Conservation (phyloP, 2,329 filamentous ascomycete species). For the Venturia nashicola region DNA sequence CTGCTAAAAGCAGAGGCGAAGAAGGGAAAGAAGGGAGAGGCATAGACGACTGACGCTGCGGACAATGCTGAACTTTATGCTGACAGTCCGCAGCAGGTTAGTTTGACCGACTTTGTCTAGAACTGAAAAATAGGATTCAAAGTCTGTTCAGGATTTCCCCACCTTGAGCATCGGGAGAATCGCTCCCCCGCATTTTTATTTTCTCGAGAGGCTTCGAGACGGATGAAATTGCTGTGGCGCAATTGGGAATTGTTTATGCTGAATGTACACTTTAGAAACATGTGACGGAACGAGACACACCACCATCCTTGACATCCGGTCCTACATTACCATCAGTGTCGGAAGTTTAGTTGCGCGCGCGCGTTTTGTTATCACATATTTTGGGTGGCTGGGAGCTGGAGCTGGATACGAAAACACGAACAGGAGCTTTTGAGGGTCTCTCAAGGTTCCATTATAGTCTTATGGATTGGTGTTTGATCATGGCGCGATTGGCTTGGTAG, state of each 20-base stretch:
- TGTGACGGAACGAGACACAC: neutral
- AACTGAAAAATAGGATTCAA: neutral
- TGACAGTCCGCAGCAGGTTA: neutral
- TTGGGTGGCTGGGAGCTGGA: neutral
- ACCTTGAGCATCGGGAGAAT: neutral
- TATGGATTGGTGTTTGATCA: neutral
- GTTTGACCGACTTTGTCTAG: neutral
- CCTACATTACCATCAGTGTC: neutral
- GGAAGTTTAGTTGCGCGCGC: neutral
- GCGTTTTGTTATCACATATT: neutral
- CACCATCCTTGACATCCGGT: neutral
- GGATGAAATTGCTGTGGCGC: neutral
- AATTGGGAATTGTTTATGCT: neutral
- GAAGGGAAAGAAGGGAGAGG: slow-evolving; percentile 61
- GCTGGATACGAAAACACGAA: neutral
- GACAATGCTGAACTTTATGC: neutral
- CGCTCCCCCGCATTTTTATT: neutral
- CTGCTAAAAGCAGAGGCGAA: slow-evolving; percentile 94
- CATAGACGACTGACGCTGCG: neutral
- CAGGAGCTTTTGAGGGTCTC: neutral
- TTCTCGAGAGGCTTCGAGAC: too few species aligned
- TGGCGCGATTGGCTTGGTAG: neutral
- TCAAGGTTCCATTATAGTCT: neutral
- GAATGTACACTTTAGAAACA: neutral
- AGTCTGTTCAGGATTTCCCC: neutral